phyloP scores from a whole-genome alignment of 2,329 filamentous ascomycete genomes.

The Penicillium sp. region DNA sequence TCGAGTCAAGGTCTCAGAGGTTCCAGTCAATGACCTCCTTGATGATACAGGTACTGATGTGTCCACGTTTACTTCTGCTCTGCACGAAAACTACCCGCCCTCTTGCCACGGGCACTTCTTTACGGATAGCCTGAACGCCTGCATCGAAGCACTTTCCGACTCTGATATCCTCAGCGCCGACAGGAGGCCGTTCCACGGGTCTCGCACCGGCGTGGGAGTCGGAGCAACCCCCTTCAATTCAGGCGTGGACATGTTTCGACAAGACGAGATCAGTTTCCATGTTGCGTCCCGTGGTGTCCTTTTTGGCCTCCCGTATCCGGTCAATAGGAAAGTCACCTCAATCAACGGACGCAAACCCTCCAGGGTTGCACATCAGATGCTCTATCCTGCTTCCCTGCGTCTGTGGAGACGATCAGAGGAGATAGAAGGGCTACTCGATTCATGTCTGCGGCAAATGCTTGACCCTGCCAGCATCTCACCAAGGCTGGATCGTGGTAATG shows the following conservation, averaged over 20 bases:
- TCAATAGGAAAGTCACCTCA: slow-evolving; percentile 55
- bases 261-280: slow-evolving; percentile 93
- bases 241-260: slow-evolving; percentile 63
- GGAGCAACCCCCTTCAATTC: slow-evolving; percentile 48
- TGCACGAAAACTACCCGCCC: slow-evolving; percentile 88
- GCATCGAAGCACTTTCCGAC: slow-evolving; percentile 78
- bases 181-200: slow-evolving; percentile 22
- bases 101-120: slow-evolving; percentile 67
- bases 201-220: slow-evolving; percentile 49
- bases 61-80: slow-evolving; percentile 77
- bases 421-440: slow-evolving; percentile 59
- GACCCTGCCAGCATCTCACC: slow-evolving; percentile 36
- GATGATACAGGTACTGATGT: slow-evolving; percentile 92
- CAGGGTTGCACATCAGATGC: slow-evolving; percentile 76
- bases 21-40: slow-evolving; percentile 68
- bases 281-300: slow-evolving; percentile 80
- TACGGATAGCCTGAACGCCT: slow-evolving; percentile 74
- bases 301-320: slow-evolving; percentile 77
- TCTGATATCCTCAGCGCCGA: slow-evolving; percentile 78
- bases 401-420: slow-evolving; percentile 82
- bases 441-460: slow-evolving; percentile 34
- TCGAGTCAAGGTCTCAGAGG: slow-evolving; percentile 58
- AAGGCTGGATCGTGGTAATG: slow-evolving; percentile 29
- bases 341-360: slow-evolving; percentile 26
- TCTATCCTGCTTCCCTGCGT: slow-evolving; percentile 78